Base-by-base conservation (phyloP, 1,284 basidiomycete genomes). In the Gomphus bonarii region DNA sequence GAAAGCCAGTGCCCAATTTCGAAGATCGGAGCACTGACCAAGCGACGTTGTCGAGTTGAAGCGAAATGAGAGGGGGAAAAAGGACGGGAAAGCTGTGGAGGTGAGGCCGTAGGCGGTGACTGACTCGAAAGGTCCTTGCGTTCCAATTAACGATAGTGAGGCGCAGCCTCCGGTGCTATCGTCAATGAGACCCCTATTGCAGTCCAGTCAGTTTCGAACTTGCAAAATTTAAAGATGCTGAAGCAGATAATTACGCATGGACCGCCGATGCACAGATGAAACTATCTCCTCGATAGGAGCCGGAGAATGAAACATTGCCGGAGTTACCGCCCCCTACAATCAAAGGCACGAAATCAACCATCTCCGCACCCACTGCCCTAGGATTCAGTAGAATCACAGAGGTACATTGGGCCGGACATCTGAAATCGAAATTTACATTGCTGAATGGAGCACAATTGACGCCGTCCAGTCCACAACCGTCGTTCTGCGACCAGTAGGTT, bases 191-290 rank as follows among this genome's bases (percentile, higher is more conserved):
- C 88, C 90, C 25, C 89, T 91, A 65, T 58, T 61, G 31, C 3
- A 31, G 6, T 16, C 28, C 30, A 16, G 46, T 48, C 46, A 48
- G 30, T 8, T 36, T 10, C 14, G 14, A n/a, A 31, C n/a, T 31
- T 51, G n/a, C 3, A 51, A 25, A 14, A 38, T 36, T n/a, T n/a
- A 25, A 4, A 1, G 2, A 16, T 18, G 49, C 28, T 20, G n/a
- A 50, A 35, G n/a, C 59, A 38, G 11, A 3, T 12, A 76, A 82
- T 70, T 64, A 89, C 86, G 82, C 79, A 73, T 91, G 89, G 36
- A 85, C 76, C n/a, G 91, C 91, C 44, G 91, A 83, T 38, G 89
- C 81, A 67, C 92, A 95, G 36, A 94, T 79, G 67, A 93, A 95
- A 53, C 77, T 84, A 67, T 95, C 92, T 1, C 82, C 89, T 63